Evolutionary conservation across 257 asterid species (phyloP).

Genomic region (Ilex asprella): DNA sequence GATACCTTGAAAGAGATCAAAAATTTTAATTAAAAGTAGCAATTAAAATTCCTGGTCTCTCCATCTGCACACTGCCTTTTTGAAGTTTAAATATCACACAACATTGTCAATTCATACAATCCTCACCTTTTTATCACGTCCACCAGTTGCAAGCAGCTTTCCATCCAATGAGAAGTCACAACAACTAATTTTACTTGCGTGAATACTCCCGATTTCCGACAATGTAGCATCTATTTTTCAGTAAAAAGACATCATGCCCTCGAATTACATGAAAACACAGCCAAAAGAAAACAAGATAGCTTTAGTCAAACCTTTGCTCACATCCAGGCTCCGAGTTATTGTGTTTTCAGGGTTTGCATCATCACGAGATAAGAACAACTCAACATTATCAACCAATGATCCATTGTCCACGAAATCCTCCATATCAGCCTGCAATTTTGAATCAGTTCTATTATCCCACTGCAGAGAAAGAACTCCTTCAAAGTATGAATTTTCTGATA

Average conservation of each 20-base stretch:
- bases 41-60: not conserved
- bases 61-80: no score
- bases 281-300: slow-evolving; percentile 1
- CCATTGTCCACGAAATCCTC: slow-evolving; percentile 12
- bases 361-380: slow-evolving; percentile 15
- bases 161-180: slow-evolving; percentile 28
- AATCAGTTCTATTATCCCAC: not conserved
- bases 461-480: slow-evolving; percentile 1
- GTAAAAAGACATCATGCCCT: not conserved
- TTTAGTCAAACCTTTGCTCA: slow-evolving; percentile 14
- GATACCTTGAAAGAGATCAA: not conserved
- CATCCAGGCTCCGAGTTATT: slow-evolving; percentile 9
- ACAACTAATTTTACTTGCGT: slow-evolving; percentile 13
- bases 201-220: slow-evolving; percentile 18
- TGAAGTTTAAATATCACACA: not conserved
- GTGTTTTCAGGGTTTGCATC: slow-evolving; percentile 11
- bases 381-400: slow-evolving; percentile 17
- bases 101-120: not conserved
- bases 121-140: slow-evolving; percentile 20
- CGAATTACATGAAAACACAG: not conserved
- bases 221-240: slow-evolving; percentile 15
- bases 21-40: not conserved
- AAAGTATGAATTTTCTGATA: not conserved
- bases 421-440: slow-evolving; percentile 19
- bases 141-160: slow-evolving; percentile 26